Percentiles rank a stretch among this genome's conserved stretches.
Conservation (phyloP, 2,329 filamentous ascomycete species). For the Colletotrichum coccodes region DNA sequence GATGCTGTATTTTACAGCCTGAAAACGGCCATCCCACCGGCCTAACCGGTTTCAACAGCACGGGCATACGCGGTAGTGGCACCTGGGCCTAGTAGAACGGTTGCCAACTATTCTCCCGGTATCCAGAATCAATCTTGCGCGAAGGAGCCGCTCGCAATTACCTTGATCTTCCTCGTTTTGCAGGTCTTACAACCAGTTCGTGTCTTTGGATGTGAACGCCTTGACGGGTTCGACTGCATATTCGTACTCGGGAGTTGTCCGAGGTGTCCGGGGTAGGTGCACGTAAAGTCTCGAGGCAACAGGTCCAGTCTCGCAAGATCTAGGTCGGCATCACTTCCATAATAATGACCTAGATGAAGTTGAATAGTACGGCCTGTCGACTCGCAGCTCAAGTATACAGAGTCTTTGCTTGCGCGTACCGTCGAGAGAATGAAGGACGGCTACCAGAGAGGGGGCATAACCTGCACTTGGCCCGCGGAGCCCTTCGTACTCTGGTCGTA, state of each 20-base stretch:
- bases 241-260: conserved; percentile 20
- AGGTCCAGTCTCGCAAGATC: background rate
- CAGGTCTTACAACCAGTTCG: conserved; percentile 50
- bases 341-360: background rate
- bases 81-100: no score
- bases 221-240: conserved; percentile 29
- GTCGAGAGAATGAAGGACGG: background rate
- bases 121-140: no score
- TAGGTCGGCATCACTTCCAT: conserved; percentile 15
- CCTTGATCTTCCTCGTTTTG: conserved; percentile 53
- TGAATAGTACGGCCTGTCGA: background rate
- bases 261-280: background rate
- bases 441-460: conserved; percentile 21
- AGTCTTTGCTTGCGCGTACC: background rate
- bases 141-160: no score
- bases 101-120: no score
- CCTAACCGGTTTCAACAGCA: background rate
- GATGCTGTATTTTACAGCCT: background rate
- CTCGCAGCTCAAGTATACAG: conserved; percentile 8
- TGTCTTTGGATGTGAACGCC: conserved; percentile 41
- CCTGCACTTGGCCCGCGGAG: conserved; percentile 21
- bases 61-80: background rate
- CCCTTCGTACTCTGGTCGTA: conserved; percentile 20
- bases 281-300: background rate
- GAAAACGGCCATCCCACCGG: background rate